Conservation (phyloP, 2,329 filamentous ascomycete genomes). For the Coleophoma eucalyptorum region DNA sequence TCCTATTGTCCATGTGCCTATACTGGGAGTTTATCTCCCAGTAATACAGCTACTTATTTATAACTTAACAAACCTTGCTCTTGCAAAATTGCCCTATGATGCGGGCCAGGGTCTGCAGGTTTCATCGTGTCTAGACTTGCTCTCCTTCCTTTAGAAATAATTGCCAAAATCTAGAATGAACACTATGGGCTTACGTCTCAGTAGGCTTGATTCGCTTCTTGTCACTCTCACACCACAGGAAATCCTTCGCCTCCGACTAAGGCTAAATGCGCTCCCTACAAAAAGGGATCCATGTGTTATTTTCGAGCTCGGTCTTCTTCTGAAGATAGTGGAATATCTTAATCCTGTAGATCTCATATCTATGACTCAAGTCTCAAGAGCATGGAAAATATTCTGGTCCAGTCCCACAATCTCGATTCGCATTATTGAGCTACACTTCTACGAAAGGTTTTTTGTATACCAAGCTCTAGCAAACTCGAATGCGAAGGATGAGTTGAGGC, state of each 20-base stretch:
- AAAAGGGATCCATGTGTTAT: slow-evolving; percentile 12
- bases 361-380: slow-evolving; percentile 15
- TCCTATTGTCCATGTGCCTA: no score
- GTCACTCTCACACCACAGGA: background rate
- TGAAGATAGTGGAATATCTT: slow-evolving; percentile 12
- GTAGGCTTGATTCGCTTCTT: background rate
- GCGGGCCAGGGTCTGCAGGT: no score
- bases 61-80: no score
- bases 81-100: no score
- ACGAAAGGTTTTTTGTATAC: background rate
- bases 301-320: slow-evolving; percentile 12
- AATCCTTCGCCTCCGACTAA: slow-evolving; percentile 3
- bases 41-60: no score
- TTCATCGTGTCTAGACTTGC: no score
- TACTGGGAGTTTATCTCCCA: no score
- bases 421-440: slow-evolving; percentile 7
- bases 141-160: no score
- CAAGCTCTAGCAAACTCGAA: background rate
- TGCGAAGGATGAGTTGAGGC: background rate
- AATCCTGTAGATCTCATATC: slow-evolving; percentile 17
- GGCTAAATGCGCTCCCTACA: slow-evolving; percentile 9
- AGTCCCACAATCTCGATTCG: slow-evolving; percentile 9
- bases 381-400: slow-evolving; percentile 17
- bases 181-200: background rate
- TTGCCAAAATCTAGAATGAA: no score